These are phyloP conservation scores for Cryptococcus sp. DNA, from an alignment of 1,284 basidiomycete genomes.

Conservation along the genomic window DNA sequence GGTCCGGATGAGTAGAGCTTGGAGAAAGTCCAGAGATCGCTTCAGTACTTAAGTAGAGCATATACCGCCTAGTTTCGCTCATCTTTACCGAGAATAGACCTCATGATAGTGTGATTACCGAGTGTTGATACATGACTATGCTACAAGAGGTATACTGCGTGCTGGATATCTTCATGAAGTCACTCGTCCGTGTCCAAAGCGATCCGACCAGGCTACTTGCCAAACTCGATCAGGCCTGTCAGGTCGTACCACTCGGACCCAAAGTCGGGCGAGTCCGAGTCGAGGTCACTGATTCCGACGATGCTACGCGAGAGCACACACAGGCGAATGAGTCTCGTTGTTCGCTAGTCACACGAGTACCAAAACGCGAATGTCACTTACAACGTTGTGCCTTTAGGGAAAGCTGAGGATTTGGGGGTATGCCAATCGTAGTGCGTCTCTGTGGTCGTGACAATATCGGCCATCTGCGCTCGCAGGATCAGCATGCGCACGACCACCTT, in stretches of 20 bases:
- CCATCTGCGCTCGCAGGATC: conserved; percentile 12
- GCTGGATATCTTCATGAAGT: too few relatives aligned
- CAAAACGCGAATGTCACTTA: conserved; percentile 15
- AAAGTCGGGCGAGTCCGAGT: conserved; percentile 5
- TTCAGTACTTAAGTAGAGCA: background rate
- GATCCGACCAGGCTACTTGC: background rate
- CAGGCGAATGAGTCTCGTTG: background rate
- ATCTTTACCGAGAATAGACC: too few relatives aligned
- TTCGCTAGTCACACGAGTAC: background rate
- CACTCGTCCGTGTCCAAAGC: too few relatives aligned
- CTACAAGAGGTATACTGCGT: too few relatives aligned
- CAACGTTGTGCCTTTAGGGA: conserved; percentile 36
- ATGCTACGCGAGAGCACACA: conserved; percentile 23
- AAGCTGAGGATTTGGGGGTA: conserved; percentile 22
- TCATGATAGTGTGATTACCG: too few relatives aligned
- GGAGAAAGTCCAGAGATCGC: background rate
- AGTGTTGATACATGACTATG: too few relatives aligned
- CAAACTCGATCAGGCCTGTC: conserved; percentile 19
- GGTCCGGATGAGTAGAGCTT: background rate
- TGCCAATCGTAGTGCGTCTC: conserved; percentile 21
- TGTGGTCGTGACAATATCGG: conserved; percentile 29
- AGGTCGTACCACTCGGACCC: conserved; percentile 38
- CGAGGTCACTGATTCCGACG: conserved; percentile 33
- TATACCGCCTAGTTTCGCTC: too few relatives aligned
- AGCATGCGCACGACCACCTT: too few relatives aligned